phyloP scores from a whole-genome alignment of 1,284 basidiomycete species.

The Rhodotorula sp. region DNA sequence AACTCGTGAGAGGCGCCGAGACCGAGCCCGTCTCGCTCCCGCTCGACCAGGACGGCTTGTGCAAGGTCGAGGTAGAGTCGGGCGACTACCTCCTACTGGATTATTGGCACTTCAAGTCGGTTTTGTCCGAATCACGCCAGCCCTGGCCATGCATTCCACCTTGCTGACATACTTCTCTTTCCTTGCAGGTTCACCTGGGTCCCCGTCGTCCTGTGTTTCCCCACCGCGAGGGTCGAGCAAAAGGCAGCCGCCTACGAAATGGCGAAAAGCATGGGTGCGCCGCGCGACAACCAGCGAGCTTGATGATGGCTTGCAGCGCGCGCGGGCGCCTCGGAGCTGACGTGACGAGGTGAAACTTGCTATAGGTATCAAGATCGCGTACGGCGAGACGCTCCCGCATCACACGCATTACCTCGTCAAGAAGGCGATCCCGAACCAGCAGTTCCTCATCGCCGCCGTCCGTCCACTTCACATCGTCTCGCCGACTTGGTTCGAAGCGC shows the following conservation, averaged over 20 bases:
- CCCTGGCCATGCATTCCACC: neutral
- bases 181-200: constrained; percentile 29
- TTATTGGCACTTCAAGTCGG: constrained; percentile 15
- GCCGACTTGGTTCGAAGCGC: constrained; percentile 1
- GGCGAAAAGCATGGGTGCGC: constrained; percentile 15
- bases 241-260: constrained; percentile 1
- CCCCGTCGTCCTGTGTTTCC: constrained; percentile 20
- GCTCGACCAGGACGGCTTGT: neutral
- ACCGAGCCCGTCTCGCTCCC: neutral
- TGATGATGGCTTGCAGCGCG: too few species aligned
- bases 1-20: neutral
- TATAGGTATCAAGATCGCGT: constrained; percentile 35
- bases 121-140: neutral
- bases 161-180: neutral
- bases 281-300: neutral
- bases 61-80: neutral
- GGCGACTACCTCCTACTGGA: constrained; percentile 17
- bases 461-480: constrained; percentile 6
- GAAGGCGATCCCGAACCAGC: neutral
- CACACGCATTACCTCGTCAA: constrained; percentile 31
- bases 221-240: neutral
- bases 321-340: neutral
- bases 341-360: neutral
- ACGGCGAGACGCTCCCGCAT: constrained; percentile 11
- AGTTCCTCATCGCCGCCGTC: constrained; percentile 20